Evolutionary conservation across 106 monocot species (phyloP).

Genomic region (Acorus gramineus): DNA sequence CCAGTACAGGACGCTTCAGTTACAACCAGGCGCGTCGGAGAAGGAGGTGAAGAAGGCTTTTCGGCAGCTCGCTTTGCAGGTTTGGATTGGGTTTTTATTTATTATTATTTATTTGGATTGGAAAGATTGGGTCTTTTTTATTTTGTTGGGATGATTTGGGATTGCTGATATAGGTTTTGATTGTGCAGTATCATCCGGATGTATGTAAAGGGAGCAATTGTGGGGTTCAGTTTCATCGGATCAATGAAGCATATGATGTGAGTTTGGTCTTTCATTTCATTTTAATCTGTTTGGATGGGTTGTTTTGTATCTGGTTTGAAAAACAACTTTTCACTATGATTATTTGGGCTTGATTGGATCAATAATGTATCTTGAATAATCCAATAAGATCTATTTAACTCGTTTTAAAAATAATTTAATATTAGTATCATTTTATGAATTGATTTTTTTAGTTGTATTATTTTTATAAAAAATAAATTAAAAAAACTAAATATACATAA

Average conservation of each 20-base stretch:
- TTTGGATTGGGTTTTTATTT: conserved; percentile 1
- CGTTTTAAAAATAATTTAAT: no score
- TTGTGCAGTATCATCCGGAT: conserved; percentile 86
- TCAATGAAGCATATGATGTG: conserved; percentile 91
- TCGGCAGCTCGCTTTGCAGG: conserved; percentile 75
- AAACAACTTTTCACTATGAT: not conserved
- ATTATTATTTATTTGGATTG: not conserved
- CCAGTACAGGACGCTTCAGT: conserved; percentile 47
- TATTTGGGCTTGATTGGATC: no score
- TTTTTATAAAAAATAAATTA: no score
- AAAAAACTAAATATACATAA: no score
- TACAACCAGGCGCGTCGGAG: conserved; percentile 73
- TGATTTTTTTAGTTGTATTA: no score
- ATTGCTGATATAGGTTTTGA: not conserved
- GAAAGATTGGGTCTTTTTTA: not conserved
- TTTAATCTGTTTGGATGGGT: not conserved
- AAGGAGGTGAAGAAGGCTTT: conserved; percentile 85
- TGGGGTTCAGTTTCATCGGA: conserved; percentile 57
- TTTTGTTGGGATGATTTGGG: not conserved
- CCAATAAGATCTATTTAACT: no score
- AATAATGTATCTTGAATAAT: no score
- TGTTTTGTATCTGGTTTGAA: not conserved
- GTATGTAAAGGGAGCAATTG: conserved; percentile 83
- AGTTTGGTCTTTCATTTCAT: conserved; percentile 5
- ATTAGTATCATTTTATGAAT: no score